phyloP scores from a whole-genome alignment of 2,329 filamentous ascomycete species.

The Geoglossum cookeanum region DNA sequence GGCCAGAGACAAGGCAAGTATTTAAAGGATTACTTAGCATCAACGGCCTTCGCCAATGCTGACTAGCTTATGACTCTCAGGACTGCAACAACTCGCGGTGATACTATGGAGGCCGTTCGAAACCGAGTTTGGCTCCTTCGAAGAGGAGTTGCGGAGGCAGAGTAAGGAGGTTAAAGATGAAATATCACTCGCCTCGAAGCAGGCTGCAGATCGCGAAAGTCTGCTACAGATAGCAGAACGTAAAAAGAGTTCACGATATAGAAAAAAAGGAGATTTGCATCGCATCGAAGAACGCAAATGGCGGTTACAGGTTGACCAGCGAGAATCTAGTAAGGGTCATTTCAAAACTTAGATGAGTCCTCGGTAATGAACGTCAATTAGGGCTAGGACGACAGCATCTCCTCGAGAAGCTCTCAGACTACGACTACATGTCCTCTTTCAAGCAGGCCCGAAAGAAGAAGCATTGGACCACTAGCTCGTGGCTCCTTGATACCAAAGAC shows the following conservation, averaged over 20 bases:
- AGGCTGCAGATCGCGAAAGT: neutral
- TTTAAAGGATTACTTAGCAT: neutral
- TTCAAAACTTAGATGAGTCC: neutral
- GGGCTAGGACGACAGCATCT: constrained; percentile 1
- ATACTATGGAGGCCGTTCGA: constrained; percentile 9
- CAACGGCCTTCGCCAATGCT: too few species aligned
- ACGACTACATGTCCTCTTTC: constrained; percentile 8
- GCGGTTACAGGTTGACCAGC: neutral
- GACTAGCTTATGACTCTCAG: neutral
- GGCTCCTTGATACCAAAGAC: constrained; percentile 7
- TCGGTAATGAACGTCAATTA: neutral
- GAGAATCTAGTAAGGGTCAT: neutral
- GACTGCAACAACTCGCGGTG: neutral
- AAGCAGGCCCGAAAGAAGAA: constrained; percentile 6
- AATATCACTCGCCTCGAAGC: neutral
- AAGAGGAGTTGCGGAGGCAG: neutral
- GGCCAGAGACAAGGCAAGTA: constrained; percentile 9
- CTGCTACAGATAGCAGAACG: neutral
- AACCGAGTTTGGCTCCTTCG: constrained; percentile 6
- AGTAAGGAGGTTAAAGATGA: neutral
- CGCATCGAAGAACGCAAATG: neutral
- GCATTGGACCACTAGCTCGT: constrained; percentile 8
- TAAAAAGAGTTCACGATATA: neutral
- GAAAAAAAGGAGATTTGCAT: neutral
- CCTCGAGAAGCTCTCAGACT: constrained; percentile 8